Conservation (phyloP, 2,329 filamentous ascomycete species). For the Botrytis porri region DNA sequence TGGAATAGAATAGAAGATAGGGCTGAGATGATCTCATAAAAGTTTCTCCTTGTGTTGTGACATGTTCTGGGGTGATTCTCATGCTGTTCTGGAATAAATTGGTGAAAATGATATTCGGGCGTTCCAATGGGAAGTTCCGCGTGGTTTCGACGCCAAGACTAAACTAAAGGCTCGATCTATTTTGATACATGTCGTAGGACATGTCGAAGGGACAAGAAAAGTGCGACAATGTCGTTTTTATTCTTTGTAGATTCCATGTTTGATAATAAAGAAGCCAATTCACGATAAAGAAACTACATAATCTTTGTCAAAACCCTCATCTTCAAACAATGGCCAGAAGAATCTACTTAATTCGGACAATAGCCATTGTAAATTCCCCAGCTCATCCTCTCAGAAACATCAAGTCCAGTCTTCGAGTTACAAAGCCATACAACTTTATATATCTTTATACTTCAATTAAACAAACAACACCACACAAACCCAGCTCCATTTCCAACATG, state of each 20-base stretch:
- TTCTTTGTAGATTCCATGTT: background rate
- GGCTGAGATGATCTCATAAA: background rate
- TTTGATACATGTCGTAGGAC: background rate
- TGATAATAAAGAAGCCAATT: background rate
- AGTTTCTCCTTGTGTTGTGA: background rate
- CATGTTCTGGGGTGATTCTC: background rate
- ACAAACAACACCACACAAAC: background rate
- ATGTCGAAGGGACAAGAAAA: background rate
- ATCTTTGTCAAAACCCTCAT: background rate
- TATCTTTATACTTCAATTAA: background rate
- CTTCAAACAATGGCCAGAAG: background rate
- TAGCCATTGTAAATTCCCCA: background rate
- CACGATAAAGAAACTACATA: background rate
- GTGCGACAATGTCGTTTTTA: background rate
- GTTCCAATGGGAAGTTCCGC: background rate
- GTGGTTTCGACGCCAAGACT: background rate
- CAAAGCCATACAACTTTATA: background rate
- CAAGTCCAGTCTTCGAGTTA: background rate
- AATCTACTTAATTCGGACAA: conserved; percentile 10
- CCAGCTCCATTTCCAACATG: background rate
- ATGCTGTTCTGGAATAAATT: background rate
- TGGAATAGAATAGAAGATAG: background rate
- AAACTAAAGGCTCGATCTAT: background rate
- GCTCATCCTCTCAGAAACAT: background rate
- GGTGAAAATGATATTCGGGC: background rate